A percentile compares a stretch with the other conserved stretches of the same genome.
Conservation (phyloP, 2,329 filamentous ascomycete species). For the Cladosporium sp. region DNA sequence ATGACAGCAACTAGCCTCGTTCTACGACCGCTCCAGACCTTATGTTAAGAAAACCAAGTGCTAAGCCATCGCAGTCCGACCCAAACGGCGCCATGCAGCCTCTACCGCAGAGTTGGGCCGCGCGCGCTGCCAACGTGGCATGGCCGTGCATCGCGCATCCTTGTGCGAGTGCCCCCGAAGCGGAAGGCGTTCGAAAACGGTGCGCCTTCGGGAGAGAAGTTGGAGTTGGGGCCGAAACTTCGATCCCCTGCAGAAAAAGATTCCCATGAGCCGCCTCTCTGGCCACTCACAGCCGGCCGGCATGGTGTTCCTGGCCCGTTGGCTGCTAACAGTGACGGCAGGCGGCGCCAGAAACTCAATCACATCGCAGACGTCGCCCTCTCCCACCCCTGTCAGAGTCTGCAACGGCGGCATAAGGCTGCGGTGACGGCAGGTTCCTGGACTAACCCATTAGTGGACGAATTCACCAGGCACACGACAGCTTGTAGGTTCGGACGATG, state of each 20-base stretch:
- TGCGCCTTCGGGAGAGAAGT: neutral
- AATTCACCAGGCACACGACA: constrained; percentile 12
- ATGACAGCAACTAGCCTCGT: neutral
- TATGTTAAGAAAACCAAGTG: neutral
- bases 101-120: constrained; percentile 10
- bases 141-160: constrained; percentile 8
- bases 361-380: constrained; percentile 11
- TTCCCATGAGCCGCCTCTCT: constrained; percentile 6
- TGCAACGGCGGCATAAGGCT: constrained; percentile 18
- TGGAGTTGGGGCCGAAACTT: constrained; percentile 8
- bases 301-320: constrained; percentile 14
- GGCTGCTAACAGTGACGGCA: constrained; percentile 6
- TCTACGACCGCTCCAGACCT: constrained; percentile 5
- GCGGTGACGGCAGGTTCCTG: constrained; percentile 16
- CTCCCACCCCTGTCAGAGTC: neutral
- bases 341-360: constrained; percentile 9
- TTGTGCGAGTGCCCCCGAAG: neutral
- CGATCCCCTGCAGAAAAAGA: constrained; percentile 11
- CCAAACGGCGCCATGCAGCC: constrained; percentile 9
- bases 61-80: neutral
- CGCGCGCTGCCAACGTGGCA: constrained; percentile 9
- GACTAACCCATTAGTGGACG: constrained; percentile 4
- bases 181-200: constrained; percentile 2
- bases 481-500: constrained; percentile 13
- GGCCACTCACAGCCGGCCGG: neutral